A percentile compares a stretch with the other conserved stretches of the same genome.
Conservation (phyloP, 495 filamentous ascomycete species). For the Tuber aestivum region DNA sequence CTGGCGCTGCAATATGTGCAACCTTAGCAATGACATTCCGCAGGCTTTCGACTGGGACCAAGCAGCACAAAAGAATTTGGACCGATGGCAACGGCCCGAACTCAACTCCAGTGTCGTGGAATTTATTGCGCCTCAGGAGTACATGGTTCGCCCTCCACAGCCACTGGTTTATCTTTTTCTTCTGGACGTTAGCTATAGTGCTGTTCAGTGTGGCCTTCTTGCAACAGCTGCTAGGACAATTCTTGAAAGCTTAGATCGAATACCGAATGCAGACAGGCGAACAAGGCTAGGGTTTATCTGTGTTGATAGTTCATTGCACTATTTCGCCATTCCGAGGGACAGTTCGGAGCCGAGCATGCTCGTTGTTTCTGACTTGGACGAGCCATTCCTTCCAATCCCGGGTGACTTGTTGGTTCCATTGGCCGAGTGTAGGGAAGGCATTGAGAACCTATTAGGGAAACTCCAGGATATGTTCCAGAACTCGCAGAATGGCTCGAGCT, state of each 20-base stretch:
- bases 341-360: slow-evolving; percentile 80
- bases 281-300: slow-evolving; percentile 93
- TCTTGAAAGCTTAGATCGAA: slow-evolving; percentile 88
- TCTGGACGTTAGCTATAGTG: slow-evolving; percentile 89
- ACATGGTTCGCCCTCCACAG: slow-evolving; percentile 97
- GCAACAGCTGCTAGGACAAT: slow-evolving; percentile 92
- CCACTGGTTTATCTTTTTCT: slow-evolving; percentile 97
- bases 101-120: slow-evolving; percentile 92
- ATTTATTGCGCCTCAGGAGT: slow-evolving; percentile 96
- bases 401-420: slow-evolving; percentile 88
- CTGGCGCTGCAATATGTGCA: slow-evolving; percentile 99
- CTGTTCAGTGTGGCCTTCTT: slow-evolving; percentile 86
- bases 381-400: slow-evolving; percentile 93
- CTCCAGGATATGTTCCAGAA: slow-evolving; percentile 95
- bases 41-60: slow-evolving; percentile 99
- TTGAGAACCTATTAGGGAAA: slow-evolving; percentile 84
- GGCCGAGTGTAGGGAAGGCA: slow-evolving; percentile 78
- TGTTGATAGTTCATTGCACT: slow-evolving; percentile 90
- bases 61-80: slow-evolving; percentile 77
- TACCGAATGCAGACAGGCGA: slow-evolving; percentile 90
- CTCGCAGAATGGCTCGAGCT: slow-evolving; percentile 75
- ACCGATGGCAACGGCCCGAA: slow-evolving; percentile 82
- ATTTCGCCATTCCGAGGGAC: slow-evolving; percentile 89
- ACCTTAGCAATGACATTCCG: slow-evolving; percentile 94
- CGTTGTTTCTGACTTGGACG: slow-evolving; percentile 90